A percentile compares a stretch with the other conserved stretches of the same genome.
phyloP scores from a whole-genome alignment of 768 basidiomycete genomes.

The Boletus sensibilis region DNA sequence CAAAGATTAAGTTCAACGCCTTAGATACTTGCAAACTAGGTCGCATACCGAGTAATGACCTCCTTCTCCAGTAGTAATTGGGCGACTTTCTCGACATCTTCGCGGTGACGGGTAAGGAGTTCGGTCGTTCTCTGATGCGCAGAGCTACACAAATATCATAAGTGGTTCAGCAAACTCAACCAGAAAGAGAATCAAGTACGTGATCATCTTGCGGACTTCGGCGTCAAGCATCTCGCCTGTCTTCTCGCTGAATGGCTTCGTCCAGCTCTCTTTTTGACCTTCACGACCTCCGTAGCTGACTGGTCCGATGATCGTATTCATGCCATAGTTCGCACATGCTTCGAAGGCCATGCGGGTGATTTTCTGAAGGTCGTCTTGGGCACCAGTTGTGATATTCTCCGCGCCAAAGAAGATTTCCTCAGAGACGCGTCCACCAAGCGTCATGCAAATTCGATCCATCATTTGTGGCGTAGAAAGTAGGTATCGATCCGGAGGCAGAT shows the following conservation, averaged over 20 bases:
- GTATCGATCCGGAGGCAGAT: conserved; percentile 94
- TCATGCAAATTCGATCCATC: conserved; percentile 96
- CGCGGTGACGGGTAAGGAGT: conserved; percentile 76
- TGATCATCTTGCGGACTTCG: conserved; percentile 96
- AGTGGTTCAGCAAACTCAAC: conserved; percentile 2
- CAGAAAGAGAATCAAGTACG: conserved; percentile 39
- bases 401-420: conserved; percentile 97
- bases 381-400: conserved; percentile 94
- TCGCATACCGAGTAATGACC: conserved; percentile 81
- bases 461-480: conserved; percentile 94
- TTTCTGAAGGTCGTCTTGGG: conserved; percentile 97
- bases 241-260: conserved; percentile 97
- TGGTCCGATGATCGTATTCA: conserved; percentile 93
- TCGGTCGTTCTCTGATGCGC: conserved; percentile 84
- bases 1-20: conserved; percentile 1
- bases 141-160: conserved; percentile 38
- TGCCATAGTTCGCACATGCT: conserved; percentile 93
- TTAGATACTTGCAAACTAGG: background rate
- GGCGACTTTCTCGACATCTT: conserved; percentile 93
- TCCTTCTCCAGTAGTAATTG: conserved; percentile 90
- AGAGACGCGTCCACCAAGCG: conserved; percentile 93
- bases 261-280: conserved; percentile 82
- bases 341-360: conserved; percentile 98
- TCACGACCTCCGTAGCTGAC: conserved; percentile 93
- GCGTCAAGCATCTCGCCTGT: conserved; percentile 91